A percentile compares a stretch with the other conserved stretches of the same genome.
Evolutionary conservation across 805 yeast genomes (phyloP).

Genomic region (Wickerhamiella occidentalis): DNA sequence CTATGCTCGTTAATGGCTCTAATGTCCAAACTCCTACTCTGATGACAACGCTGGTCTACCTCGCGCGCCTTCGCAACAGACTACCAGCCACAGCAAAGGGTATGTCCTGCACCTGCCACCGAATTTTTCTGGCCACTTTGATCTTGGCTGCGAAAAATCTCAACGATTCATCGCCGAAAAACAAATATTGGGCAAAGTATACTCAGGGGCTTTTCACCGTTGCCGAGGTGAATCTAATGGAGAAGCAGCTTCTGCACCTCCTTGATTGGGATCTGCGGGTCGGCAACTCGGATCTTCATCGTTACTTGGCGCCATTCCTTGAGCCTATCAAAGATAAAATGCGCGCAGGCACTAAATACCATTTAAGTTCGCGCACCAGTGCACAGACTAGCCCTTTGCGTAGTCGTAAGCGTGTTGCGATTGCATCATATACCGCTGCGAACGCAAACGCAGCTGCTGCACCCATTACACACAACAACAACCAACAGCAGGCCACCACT

Average conservation of each 20-base stretch:
- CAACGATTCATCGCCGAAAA: slow-evolving; percentile 89
- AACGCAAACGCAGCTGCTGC: neutral
- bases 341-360: slow-evolving; percentile 8
- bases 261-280: slow-evolving; percentile 78
- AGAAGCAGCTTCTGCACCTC: slow-evolving; percentile 69
- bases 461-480: neutral
- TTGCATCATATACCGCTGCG: neutral
- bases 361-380: neutral
- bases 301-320: slow-evolving; percentile 63
- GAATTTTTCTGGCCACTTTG: slow-evolving; percentile 80
- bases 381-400: slow-evolving; percentile 9
- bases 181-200: slow-evolving; percentile 91
- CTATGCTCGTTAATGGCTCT: slow-evolving; percentile 59
- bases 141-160: slow-evolving; percentile 85
- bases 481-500: slow-evolving; percentile 7
- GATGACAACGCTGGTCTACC: slow-evolving; percentile 81
- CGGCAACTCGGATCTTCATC: slow-evolving; percentile 53
- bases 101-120: slow-evolving; percentile 78
- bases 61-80: slow-evolving; percentile 60
- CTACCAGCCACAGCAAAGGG: slow-evolving; percentile 85
- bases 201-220: slow-evolving; percentile 72
- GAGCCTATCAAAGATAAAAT: slow-evolving; percentile 53
- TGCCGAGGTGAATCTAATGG: slow-evolving; percentile 80
- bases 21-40: slow-evolving; percentile 91
- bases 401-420: slow-evolving; percentile 10